phyloP scores from a whole-genome alignment of 306 rosid genomes.

The Quercus rubra region DNA sequence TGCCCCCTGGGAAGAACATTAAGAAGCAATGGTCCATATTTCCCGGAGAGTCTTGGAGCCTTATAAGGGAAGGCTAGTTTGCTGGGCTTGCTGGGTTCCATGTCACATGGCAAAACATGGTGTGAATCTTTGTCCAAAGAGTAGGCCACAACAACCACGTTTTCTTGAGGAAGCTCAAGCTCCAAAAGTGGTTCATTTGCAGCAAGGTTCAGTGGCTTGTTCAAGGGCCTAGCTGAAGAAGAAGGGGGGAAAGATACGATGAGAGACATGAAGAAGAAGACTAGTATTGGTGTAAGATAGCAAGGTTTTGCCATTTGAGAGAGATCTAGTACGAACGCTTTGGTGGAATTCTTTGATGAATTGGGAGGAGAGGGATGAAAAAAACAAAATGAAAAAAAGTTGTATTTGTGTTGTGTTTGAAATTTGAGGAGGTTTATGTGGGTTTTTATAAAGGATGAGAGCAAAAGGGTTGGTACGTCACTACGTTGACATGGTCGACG shows the following conservation, averaged over 20 bases:
- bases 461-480: too few relatives aligned
- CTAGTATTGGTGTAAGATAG: not conserved
- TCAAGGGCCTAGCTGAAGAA: conserved; percentile 33
- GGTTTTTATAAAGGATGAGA: too few relatives aligned
- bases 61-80: not conserved
- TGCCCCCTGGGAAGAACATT: conserved; percentile 61
- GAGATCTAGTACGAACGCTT: not conserved
- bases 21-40: conserved; percentile 38
- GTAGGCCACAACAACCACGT: not conserved
- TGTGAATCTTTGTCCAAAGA: not conserved
- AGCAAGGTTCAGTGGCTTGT: not conserved
- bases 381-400: too few relatives aligned
- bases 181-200: too few relatives aligned
- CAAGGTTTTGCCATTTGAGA: conserved; percentile 20
- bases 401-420: not conserved
- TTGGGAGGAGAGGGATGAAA: not conserved
- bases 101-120: conserved; percentile 1
- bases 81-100: not conserved
- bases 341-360: not conserved
- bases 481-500: too few relatives aligned
- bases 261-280: conserved; percentile 10
- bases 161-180: conserved; percentile 23
- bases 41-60: conserved; percentile 19
- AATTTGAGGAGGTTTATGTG: too few relatives aligned
- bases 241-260: not conserved